Evolutionary conservation across 257 asterid species (phyloP).

Genomic region (Dorcoceras hygrometricum): DNA sequence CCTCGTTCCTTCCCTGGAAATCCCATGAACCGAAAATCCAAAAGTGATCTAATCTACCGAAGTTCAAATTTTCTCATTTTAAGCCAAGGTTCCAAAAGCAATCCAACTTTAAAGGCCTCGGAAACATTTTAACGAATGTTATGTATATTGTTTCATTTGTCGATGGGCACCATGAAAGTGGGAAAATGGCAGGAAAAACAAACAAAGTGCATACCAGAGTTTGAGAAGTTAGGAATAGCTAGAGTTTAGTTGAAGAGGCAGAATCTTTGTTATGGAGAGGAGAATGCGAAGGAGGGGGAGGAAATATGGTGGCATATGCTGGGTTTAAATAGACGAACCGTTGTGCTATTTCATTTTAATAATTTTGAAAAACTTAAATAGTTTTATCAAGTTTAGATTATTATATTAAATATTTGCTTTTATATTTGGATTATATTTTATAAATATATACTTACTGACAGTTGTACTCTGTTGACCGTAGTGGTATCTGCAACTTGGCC

Average conservation of each 20-base stretch:
- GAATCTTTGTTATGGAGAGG: slow-evolving; percentile 21
- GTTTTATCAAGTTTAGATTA: too few species aligned
- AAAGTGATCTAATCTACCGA: neutral
- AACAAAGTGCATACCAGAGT: slow-evolving; percentile 37
- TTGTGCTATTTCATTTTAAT: slow-evolving; percentile 12
- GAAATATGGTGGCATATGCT: slow-evolving; percentile 24
- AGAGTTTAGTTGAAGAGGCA: slow-evolving; percentile 16
- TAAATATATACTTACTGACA: neutral
- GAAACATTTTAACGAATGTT: neutral
- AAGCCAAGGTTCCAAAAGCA: neutral
- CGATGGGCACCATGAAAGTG: slow-evolving; percentile 12
- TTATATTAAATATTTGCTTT: too few species aligned
- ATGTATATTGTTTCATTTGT: neutral
- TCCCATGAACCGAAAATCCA: neutral
- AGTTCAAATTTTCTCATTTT: neutral
- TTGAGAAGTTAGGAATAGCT: slow-evolving; percentile 23
- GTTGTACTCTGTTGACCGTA: neutral
- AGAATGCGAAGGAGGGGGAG: slow-evolving; percentile 40
- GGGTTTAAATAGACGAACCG: slow-evolving; percentile 43
- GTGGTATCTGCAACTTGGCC: neutral
- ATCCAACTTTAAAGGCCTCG: neutral
- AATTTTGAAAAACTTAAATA: too few species aligned
- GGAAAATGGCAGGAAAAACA: slow-evolving; percentile 11
- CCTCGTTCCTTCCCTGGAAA: neutral
- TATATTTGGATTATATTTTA: too few species aligned